Evolutionary conservation across 176 grass and related monocot genomes (phyloP).

Genomic region (Carex scoparia): DNA sequence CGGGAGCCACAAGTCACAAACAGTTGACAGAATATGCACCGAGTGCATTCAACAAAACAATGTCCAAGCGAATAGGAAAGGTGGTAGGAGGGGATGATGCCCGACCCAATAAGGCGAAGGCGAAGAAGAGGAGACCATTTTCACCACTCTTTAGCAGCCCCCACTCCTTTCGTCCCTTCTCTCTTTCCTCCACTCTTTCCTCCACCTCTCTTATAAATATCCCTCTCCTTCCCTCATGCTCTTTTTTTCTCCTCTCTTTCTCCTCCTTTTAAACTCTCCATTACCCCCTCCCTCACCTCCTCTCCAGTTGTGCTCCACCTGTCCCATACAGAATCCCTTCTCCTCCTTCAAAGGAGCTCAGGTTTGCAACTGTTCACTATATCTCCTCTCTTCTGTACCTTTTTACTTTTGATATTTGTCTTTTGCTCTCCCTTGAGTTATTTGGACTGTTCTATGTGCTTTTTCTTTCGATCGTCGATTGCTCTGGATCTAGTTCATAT

Average conservation of each 20-base stretch:
- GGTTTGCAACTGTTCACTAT: slow-evolving; percentile 11
- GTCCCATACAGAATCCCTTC: neutral
- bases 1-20: neutral
- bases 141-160: neutral
- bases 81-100: neutral
- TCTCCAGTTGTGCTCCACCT: neutral
- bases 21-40: neutral
- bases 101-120: slow-evolving; percentile 4
- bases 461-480: neutral
- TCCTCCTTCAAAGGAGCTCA: neutral
- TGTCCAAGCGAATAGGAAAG: neutral
- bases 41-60: neutral
- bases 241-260: slow-evolving; percentile 19
- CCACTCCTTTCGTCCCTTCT: slow-evolving; percentile 6
- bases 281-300: neutral
- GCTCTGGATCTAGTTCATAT: neutral
- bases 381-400: neutral
- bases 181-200: slow-evolving; percentile 13
- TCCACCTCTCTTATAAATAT: slow-evolving; percentile 28
- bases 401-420: neutral
- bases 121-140: slow-evolving; percentile 19
- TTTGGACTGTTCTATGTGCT: slow-evolving; percentile 1
- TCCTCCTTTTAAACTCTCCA: slow-evolving; percentile 3
- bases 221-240: neutral
- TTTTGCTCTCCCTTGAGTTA: neutral